Base-by-base conservation (phyloP, 2,329 filamentous ascomycete species). In the Botrytis deweyae region DNA sequence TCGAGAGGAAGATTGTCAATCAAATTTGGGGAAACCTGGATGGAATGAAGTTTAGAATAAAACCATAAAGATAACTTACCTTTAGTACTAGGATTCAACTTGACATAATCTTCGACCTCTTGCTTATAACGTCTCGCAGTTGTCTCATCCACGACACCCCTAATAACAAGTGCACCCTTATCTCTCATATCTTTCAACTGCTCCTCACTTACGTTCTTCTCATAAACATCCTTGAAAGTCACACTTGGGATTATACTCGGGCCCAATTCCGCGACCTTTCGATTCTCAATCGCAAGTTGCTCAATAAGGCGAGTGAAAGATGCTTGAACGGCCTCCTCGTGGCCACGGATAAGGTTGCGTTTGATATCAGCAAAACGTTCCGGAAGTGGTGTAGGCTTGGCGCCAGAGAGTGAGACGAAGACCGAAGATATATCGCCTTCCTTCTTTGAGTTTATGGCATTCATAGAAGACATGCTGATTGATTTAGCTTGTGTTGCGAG, bases 91-190 rank as follows among this genome's bases (percentile, higher is more conserved):
- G 89, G 87, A 78, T 94, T 94, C 71, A 85, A 85, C 20, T 82
- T 83, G 10, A 93, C 87, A 77, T 94, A 94, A 12, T 88, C 87
- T 75, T 90, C 87, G 9, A 91, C 83, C 74, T 90, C 86, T 14
- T 84, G 84, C 82, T 94, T 94, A 78, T 89, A 92, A 1, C 83
- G 84, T 66, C 91, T 83, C 0, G 91, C 92, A 80, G 91, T 88
- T 1, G 83, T 81, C 76, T 89, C 87, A 0, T 90, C 87, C 22
- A 94, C 82, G 5, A 93, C 92, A 20, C 89, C 89, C 62, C 88
- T 86, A 36, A 94, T 85, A 1, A 93, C 97, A 0, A 76, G 72
- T 36, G 67, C 73, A 1, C 77, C 77, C 12, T 74, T 74, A 29
- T 76, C 73, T 36, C 70, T 75, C 4, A 75, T 55, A 36, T 68